Percentiles rank a stretch among this genome's conserved stretches.
phyloP scores from a whole-genome alignment of 768 basidiomycete species.

The Austroboletus festivus region DNA sequence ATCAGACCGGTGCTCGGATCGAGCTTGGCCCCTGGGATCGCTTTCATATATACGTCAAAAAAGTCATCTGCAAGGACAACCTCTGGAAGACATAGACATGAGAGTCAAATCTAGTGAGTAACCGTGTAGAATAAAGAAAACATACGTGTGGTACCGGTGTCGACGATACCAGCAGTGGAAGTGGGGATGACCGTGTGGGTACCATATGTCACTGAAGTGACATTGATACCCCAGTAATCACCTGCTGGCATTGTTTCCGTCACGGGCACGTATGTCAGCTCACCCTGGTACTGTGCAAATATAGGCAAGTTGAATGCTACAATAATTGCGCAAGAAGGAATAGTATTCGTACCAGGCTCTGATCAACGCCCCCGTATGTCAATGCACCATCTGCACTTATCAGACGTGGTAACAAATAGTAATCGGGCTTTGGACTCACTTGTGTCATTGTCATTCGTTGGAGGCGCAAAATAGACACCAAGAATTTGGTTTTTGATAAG shows the following conservation, averaged over 20 bases:
- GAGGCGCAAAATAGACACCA: conserved; percentile 23
- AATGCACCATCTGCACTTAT: conserved; percentile 20
- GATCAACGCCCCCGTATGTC: no score
- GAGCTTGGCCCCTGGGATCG: conserved; percentile 13
- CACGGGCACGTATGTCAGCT: conserved; percentile 22
- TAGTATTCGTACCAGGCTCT: conserved; percentile 10
- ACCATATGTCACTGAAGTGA: conserved; percentile 19
- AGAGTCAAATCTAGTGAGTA: background rate
- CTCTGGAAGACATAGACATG: conserved; percentile 1
- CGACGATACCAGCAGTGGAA: conserved; percentile 29
- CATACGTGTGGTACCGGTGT: conserved; percentile 27
- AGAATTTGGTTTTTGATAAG: conserved; percentile 16
- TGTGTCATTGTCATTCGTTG: conserved; percentile 12
- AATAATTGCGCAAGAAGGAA: background rate
- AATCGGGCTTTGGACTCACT: conserved; percentile 5
- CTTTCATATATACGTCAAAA: conserved; percentile 13
- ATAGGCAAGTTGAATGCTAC: background rate
- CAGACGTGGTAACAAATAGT: background rate
- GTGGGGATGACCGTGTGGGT: conserved; percentile 8
- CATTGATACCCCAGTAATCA: conserved; percentile 30
- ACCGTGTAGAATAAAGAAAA: background rate
- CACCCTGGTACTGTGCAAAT: conserved; percentile 17
- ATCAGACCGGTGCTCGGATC: conserved; percentile 10
- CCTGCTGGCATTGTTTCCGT: conserved; percentile 26
- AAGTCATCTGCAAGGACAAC: conserved; percentile 24